Evolutionary conservation across 2,329 filamentous ascomycete species (phyloP).

Genomic region (Cadophora malorum): DNA sequence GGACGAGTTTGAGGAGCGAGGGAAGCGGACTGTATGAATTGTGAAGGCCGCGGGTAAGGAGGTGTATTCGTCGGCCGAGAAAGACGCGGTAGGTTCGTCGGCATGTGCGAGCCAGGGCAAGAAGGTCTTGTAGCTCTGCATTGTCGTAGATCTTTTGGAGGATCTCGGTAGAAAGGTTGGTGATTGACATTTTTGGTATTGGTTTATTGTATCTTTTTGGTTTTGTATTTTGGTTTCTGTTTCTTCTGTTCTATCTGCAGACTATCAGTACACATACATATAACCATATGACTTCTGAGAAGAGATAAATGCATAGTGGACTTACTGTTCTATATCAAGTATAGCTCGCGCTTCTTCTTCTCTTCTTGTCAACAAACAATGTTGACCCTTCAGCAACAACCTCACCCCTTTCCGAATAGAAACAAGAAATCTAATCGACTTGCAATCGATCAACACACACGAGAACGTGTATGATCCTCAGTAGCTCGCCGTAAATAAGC

Average conservation of each 20-base stretch:
- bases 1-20: conserved; percentile 40
- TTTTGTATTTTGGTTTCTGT: not conserved
- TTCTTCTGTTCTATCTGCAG: conserved; percentile 23
- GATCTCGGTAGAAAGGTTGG: conserved; percentile 43
- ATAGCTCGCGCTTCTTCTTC: conserved; percentile 25
- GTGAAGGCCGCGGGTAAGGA: conserved; percentile 38
- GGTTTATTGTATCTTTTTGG: conserved; percentile 21
- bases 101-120: conserved; percentile 42
- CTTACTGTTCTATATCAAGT: conserved; percentile 32
- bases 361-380: not conserved
- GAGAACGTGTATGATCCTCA: conserved; percentile 33
- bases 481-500: conserved; percentile 41
- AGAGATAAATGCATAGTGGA: not conserved
- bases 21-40: conserved; percentile 42
- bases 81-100: conserved; percentile 39
- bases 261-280: conserved; percentile 23
- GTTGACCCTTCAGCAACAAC: not conserved
- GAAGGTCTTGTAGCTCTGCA: conserved; percentile 39
- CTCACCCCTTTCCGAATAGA: conserved; percentile 22
- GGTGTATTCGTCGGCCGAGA: conserved; percentile 38
- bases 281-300: not conserved
- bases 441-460: not conserved
- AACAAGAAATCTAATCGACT: conserved; percentile 3
- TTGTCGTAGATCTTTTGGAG: conserved; percentile 44
- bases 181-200: conserved; percentile 40